These are phyloP conservation scores for Santalum album DNA, from an alignment of 164 flowering plant genomes.

Conservation along the genomic window DNA sequence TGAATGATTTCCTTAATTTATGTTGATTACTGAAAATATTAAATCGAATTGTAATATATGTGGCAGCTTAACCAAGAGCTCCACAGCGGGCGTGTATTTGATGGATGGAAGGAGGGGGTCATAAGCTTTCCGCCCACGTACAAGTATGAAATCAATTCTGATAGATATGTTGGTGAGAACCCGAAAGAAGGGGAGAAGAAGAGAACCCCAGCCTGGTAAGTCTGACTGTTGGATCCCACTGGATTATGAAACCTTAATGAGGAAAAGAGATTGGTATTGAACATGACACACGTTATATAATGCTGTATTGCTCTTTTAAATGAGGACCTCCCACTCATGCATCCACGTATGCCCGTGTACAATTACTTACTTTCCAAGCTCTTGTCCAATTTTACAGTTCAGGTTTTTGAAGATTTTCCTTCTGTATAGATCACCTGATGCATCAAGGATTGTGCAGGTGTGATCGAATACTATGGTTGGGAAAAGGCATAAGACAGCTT, in stretches of 20 bases:
- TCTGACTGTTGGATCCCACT: constrained; percentile 1
- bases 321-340: too few species aligned
- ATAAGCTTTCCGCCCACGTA: constrained; percentile 94
- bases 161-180: constrained; percentile 71
- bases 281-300: too few species aligned
- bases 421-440: background rate
- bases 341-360: too few species aligned
- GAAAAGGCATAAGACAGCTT: constrained; percentile 80
- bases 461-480: constrained; percentile 85
- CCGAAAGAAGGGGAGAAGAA: constrained; percentile 92
- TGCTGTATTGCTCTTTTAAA: too few species aligned
- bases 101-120: constrained; percentile 93
- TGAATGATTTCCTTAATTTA: too few species aligned
- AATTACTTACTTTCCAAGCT: too few species aligned
- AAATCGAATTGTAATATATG: constrained; percentile 5
- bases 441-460: constrained; percentile 53
- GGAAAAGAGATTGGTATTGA: too few species aligned
- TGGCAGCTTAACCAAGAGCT: constrained; percentile 78
- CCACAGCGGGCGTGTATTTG: constrained; percentile 66
- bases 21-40: background rate
- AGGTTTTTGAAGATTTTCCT: background rate
- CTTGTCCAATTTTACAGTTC: background rate
- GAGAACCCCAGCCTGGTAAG: constrained; percentile 96
- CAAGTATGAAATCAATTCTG: constrained; percentile 74
- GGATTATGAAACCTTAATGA: background rate